Conservation (phyloP, 192 early-diverging fungal species). For the Entophlyctis luteolus region DNA sequence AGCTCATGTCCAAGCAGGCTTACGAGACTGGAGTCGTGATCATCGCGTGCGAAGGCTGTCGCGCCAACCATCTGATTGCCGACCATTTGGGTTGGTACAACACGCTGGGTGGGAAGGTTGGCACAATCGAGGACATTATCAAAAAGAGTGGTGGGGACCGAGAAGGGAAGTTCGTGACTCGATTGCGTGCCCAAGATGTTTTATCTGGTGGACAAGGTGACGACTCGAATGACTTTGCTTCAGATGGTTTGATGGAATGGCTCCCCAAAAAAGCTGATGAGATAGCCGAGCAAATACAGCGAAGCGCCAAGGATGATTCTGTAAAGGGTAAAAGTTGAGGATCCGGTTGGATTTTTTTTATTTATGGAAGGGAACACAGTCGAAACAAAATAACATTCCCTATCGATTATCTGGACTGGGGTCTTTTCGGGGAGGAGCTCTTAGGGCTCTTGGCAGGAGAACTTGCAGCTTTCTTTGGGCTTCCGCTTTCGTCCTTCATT, state of each 20-base stretch:
- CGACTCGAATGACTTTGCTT: not conserved
- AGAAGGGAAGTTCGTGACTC: slow-evolving; percentile 17
- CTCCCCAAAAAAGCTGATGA: slow-evolving; percentile 10
- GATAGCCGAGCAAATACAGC: not conserved
- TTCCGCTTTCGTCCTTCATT: too few relatives aligned
- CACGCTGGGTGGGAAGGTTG: slow-evolving; percentile 29
- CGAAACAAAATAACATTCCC: too few relatives aligned
- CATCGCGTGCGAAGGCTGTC: slow-evolving; percentile 86
- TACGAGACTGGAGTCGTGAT: slow-evolving; percentile 91
- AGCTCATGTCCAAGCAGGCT: slow-evolving; percentile 87
- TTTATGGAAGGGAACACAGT: too few relatives aligned
- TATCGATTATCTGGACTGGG: too few relatives aligned
- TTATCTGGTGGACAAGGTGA: slow-evolving; percentile 1
- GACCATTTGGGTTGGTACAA: slow-evolving; percentile 96
- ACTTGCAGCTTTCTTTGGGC: not conserved
- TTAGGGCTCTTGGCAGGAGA: not conserved
- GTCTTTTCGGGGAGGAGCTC: too few relatives aligned
- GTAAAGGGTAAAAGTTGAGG: too few relatives aligned
- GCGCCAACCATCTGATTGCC: slow-evolving; percentile 90
- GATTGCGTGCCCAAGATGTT: slow-evolving; percentile 14
- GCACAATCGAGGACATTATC: slow-evolving; percentile 84
- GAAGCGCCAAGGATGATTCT: too few relatives aligned
- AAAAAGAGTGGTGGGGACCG: slow-evolving; percentile 58
- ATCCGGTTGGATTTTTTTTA: too few relatives aligned
- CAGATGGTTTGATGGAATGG: slow-evolving; percentile 26